Evolutionary conservation across 1,139 yeast genomes (phyloP), one percentile per base, ranked within the genome.

Genomic region (Hansenula anomala): DNA sequence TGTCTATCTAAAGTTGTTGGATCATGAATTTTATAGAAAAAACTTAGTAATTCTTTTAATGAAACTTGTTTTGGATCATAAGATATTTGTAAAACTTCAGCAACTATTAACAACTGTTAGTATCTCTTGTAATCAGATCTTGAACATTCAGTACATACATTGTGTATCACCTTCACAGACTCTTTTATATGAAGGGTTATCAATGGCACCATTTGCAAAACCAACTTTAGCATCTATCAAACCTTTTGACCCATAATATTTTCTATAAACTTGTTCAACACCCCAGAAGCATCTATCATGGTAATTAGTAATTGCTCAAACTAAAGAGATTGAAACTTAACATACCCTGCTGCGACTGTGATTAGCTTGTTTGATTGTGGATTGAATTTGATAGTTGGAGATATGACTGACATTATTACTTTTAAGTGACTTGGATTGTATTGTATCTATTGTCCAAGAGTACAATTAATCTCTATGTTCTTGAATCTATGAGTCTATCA

Each of bases 1-100:
- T 88, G 96, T 3, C 73, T 53, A 54, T 77, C 67, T 44, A 60
- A 41, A 9, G 73, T 67, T 5, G 84, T 78, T 37, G 84, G 95
- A 61, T 92, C 97, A 59, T 92, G 98, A 64, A 88, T 88, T 55
- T 85, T 72, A 69, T 88, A 90, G 65, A 90, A 92, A 51, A 90
- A 86, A 30, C 15, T 75, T 64, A 86, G 64, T 40, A 92, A 66
- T 28, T 83, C 86, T 42, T 66, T 73, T 51, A 80, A 70, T 3
- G 75, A 49, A 13, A 87, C 72, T 32, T 63, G 54, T 12, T 69
- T 49, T 26, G 97, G 96, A 55, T 90, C 92, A 55, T 77, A 92
- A 0, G 92, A 71, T 17, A 92, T 67, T 59, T 90, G 96, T 19
- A 90, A 64, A 4, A 85, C 81, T 60, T 92, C 98, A 10, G 84